Evolutionary conservation across 116 monocot species (phyloP), one percentile per base, ranked within the genome.

Genomic region (Papilionanthe hybrid): DNA sequence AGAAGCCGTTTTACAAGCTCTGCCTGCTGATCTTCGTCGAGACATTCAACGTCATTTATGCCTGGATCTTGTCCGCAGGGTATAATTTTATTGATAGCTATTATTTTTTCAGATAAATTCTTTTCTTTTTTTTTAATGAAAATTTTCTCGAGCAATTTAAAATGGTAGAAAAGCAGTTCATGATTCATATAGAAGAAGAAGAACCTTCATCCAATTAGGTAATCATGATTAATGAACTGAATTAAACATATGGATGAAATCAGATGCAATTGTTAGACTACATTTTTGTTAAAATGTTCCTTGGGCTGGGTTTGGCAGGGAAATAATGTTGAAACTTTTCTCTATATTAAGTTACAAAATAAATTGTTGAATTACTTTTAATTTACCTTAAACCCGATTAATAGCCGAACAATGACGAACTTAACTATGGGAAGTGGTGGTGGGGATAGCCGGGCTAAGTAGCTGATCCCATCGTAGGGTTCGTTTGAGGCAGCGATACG

Each of bases 11-110:
- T 60, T 94, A 45, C 81, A 66, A 48, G 79, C 89, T 32, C 81
- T 94, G 79, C 94, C 94, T 55, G 28, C 88, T 42, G 94, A 91
- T 81, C 91, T 94, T 80, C 87, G 91, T 77, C 87, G 91, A 80
- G 94, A 94, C 75, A 94, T 94, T 75, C 89, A 91, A 53, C 87
- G 85, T 2, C 91, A 94, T 85, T 80, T 94, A 12, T 94, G 90
- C 80, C 75, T 94, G 86, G 86, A 94, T 73, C 94, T 91, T 77
- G 90, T 94, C 81, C 85, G 89, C 74, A 84, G 91, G 65, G 91
- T 95, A 95, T n/a, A 69, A 15, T 69, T 37, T 69, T 37, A 32
- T 9, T 60, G 0, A 25, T 60, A 60, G 23, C 60, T 60, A 60
- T 60, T 60, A 25, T 23, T 60, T 60, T 60, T 60, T 23, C 9